phyloP scores from a whole-genome alignment of 164 flowering plant genomes.

The Cinnamomum chago region DNA sequence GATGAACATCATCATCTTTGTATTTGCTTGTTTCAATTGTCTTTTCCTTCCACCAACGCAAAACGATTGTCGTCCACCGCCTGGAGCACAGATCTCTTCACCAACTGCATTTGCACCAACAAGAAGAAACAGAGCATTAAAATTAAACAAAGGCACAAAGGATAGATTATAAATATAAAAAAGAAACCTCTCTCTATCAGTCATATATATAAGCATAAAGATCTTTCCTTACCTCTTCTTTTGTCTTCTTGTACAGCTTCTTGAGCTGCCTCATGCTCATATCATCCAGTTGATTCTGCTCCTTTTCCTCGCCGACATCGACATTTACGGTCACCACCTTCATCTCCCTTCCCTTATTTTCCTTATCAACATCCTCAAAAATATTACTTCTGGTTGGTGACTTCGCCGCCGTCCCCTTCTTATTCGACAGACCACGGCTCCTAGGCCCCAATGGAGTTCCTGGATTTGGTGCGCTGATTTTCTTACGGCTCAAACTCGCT shows the following conservation, averaged over 20 bases:
- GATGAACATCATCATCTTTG: not conserved
- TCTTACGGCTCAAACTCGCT: conserved; percentile 1
- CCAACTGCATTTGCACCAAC: conserved; percentile 3
- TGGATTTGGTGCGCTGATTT: not conserved
- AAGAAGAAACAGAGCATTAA: not conserved
- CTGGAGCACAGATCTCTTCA: conserved; percentile 34
- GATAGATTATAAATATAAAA: too few species aligned
- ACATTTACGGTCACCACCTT: conserved; percentile 1
- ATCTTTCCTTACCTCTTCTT: not conserved
- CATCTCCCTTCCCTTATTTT: conserved; percentile 18
- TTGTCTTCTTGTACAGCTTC: conserved; percentile 31
- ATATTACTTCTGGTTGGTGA: not conserved
- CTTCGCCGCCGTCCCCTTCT: not conserved
- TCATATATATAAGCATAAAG: too few species aligned
- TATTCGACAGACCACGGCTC: not conserved
- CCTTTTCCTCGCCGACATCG: conserved; percentile 1
- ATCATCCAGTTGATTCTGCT: not conserved
- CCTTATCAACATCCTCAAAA: conserved; percentile 24
- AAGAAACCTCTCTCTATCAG: too few species aligned
- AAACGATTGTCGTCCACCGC: conserved; percentile 27
- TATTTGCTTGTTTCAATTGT: conserved; percentile 2
- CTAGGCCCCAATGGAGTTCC: not conserved
- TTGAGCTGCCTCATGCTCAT: conserved; percentile 38
- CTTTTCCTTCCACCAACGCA: not conserved
- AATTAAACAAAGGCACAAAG: not conserved